Percentiles rank a stretch among this genome's conserved stretches.
Evolutionary conservation across 2,329 filamentous ascomycete genomes (phyloP).

Genomic region (Fusarium pseudoanthophilum): DNA sequence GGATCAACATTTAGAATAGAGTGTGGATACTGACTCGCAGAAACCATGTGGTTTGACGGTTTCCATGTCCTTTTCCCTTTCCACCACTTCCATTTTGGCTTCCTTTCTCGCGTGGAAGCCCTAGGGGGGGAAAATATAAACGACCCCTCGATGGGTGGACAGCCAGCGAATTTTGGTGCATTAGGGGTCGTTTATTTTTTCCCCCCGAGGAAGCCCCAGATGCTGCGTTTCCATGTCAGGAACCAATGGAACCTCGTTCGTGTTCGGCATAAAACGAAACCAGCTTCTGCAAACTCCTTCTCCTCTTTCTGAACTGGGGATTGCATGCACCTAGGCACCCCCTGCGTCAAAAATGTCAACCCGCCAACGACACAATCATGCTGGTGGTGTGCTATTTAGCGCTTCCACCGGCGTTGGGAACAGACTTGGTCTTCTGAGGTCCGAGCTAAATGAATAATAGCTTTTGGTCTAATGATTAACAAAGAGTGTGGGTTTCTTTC

Average conservation of each 20-base stretch:
- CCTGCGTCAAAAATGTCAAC: conserved; percentile 44
- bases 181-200: too few relatives aligned
- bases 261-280: conserved; percentile 15
- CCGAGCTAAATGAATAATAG: conserved; percentile 14
- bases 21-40: conserved; percentile 37
- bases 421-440: conserved; percentile 13
- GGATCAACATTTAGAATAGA: conserved; percentile 20
- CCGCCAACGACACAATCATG: conserved; percentile 37
- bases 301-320: conserved; percentile 14
- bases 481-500: not conserved
- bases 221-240: conserved; percentile 6
- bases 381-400: conserved; percentile 30
- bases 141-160: too few relatives aligned
- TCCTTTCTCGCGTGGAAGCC: conserved; percentile 14
- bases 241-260: conserved; percentile 19
- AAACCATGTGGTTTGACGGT: conserved; percentile 34
- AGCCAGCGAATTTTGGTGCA: too few relatives aligned
- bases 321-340: conserved; percentile 28
- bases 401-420: conserved; percentile 20
- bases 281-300: conserved; percentile 1
- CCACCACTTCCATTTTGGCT: not conserved
- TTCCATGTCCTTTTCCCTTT: not conserved
- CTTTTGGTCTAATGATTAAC: conserved; percentile 10
- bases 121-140: too few relatives aligned
- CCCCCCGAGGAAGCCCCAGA: conserved; percentile 30